Conservation (phyloP, 441 rosid genomes). For the Mallotus repandus region DNA sequence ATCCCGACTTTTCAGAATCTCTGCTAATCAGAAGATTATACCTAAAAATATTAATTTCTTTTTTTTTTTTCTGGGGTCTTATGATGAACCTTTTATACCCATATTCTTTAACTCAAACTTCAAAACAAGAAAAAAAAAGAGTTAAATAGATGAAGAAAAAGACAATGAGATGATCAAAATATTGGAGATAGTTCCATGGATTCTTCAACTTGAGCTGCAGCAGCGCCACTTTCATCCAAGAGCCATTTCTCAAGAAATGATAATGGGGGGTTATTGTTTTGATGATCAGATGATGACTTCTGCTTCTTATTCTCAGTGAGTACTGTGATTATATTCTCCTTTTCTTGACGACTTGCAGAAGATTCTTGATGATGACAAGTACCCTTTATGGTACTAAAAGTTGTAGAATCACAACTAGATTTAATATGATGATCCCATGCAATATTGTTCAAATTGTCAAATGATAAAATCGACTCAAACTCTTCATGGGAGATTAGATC, state of each 20-base stretch:
- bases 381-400: conserved; percentile 27
- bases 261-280: conserved; percentile 46
- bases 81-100: background rate
- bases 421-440: conserved; percentile 38
- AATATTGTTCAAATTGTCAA: conserved; percentile 48
- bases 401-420: conserved; percentile 30
- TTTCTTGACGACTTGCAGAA: conserved; percentile 31
- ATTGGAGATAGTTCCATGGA: conserved; percentile 68
- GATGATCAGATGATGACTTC: conserved; percentile 7
- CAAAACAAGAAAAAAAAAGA: background rate
- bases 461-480: conserved; percentile 54
- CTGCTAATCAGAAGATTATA: conserved; percentile 3
- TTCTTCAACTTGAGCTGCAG: conserved; percentile 63
- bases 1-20: conserved; percentile 37
- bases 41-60: conserved; percentile 9
- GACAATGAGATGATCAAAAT: conserved; percentile 36
- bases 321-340: background rate
- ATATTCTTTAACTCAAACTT: conserved; percentile 14
- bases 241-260: conserved; percentile 96
- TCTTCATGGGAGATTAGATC: conserved; percentile 47
- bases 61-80: background rate
- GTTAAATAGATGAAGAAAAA: too few species aligned
- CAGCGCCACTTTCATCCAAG: conserved; percentile 66
- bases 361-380: background rate
- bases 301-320: conserved; percentile 28